phyloP scores from a whole-genome alignment of 495 filamentous ascomycete genomes.

The Podospora comata region DNA sequence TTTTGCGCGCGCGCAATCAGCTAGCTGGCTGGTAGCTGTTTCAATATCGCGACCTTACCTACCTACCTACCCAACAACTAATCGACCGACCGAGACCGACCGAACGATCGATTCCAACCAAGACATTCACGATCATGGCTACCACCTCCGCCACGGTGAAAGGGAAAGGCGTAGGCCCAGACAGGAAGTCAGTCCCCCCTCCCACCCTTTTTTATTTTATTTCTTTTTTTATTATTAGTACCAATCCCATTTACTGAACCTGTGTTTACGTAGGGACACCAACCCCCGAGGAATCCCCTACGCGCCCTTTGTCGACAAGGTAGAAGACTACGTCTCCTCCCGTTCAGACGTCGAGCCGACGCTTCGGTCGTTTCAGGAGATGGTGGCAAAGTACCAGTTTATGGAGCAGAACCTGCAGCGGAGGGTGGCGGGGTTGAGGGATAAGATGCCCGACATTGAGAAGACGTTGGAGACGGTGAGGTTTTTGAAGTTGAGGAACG shows the following conservation, averaged over 20 bases:
- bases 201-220: neutral
- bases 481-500: constrained; percentile 66
- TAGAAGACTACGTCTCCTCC: constrained; percentile 87
- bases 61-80: too few relatives aligned
- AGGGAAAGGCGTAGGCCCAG: neutral
- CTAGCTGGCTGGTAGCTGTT: too few relatives aligned
- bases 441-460: constrained; percentile 95
- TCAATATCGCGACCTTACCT: too few relatives aligned
- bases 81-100: too few relatives aligned
- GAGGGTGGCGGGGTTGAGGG: constrained; percentile 75
- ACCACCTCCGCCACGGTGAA: neutral
- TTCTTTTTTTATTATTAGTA: neutral
- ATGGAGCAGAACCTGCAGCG: constrained; percentile 93
- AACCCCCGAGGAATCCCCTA: constrained; percentile 93
- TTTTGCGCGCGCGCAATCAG: too few relatives aligned
- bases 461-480: constrained; percentile 94
- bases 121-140: neutral
- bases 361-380: constrained; percentile 92
- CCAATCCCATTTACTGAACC: neutral
- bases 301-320: constrained; percentile 94
- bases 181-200: neutral
- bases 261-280: constrained; percentile 44
- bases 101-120: too few relatives aligned
- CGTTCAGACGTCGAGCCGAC: constrained; percentile 86
- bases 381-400: constrained; percentile 99